Base-by-base conservation (phyloP, 2,329 filamentous ascomycete genomes). In the Claviceps arundinis region DNA sequence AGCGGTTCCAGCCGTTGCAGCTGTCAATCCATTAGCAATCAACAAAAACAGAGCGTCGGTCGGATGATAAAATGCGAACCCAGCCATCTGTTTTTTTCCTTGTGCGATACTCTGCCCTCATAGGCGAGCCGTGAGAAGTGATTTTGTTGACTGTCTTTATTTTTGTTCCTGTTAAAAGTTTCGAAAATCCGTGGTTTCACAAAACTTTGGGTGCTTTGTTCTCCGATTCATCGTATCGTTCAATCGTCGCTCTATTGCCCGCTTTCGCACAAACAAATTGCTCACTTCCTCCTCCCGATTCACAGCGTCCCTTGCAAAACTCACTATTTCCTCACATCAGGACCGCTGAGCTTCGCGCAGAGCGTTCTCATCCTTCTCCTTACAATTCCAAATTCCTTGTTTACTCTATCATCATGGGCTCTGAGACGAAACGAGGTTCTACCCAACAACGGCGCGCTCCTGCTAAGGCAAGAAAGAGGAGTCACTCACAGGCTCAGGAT, bases 361-460 rank as follows among this genome's bases (percentile, higher is more conserved):
- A 47, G 9, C n/a, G 7, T 22, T 37, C 37, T 11, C 3, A 38
- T 45, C 22, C 37, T 13, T 45, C 11, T 38, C 26, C 44, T 30
- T 17, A n/a, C 30, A 44, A 41, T 44, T 11, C 6, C 26, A 19
- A 30, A n/a, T 37, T 30, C 45, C n/a, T 13, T 17, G 14, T 48
- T 47, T 3, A 17, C 7, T 19, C 38, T 24, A 13, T 14, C 41
- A 51, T 26, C 3, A 57, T 58, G 57, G 56, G 37, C 48, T 24
- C 52, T 9, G 24, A 48, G 34, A 24, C 52, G 41, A 55, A 48
- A 45, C 45, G 47, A 41, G 19, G 37, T 30, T 44, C 60, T 30
- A 50, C 59, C 47, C 61, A 59, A 42, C 55, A 57, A 49, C 48
- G 46, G 19, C 54, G 53, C n/a, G 47, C 53, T n/a, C 51, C 57